Evolutionary conservation across 805 yeast species (phyloP).

Genomic region (Candida takata): DNA sequence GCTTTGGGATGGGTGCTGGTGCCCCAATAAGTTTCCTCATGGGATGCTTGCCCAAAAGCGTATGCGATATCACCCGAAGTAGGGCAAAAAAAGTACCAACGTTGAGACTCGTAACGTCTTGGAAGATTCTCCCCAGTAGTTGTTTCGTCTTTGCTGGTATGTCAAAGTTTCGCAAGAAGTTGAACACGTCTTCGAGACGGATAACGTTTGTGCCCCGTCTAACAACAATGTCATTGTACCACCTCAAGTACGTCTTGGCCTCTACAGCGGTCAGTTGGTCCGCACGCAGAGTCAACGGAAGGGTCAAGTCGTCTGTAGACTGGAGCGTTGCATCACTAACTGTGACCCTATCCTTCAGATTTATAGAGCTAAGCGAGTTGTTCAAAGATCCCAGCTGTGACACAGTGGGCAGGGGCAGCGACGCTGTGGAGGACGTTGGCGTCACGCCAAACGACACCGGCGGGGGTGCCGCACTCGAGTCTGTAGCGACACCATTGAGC

Average conservation of each 20-base stretch:
- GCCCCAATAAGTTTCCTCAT: slow-evolving; percentile 42
- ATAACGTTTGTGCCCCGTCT: slow-evolving; percentile 64
- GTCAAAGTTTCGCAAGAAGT: slow-evolving; percentile 72
- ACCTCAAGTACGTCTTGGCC: slow-evolving; percentile 76
- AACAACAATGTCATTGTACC: slow-evolving; percentile 83
- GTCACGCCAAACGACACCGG: slow-evolving; percentile 42
- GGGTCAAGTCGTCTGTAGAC: slow-evolving; percentile 31
- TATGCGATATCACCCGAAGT: slow-evolving; percentile 71
- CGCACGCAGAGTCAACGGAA: slow-evolving; percentile 59
- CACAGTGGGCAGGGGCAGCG: not conserved
- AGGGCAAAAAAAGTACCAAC: slow-evolving; percentile 90
- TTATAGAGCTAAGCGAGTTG: too few relatives aligned
- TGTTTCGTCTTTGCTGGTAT: slow-evolving; percentile 45
- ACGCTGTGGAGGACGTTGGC: not conserved
- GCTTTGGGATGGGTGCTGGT: slow-evolving; percentile 67
- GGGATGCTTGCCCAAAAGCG: slow-evolving; percentile 48
- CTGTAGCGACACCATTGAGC: slow-evolving; percentile 35
- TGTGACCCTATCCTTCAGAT: too few relatives aligned
- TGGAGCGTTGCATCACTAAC: not conserved
- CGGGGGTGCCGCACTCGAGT: slow-evolving; percentile 36
- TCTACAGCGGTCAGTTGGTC: slow-evolving; percentile 72
- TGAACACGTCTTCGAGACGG: slow-evolving; percentile 68
- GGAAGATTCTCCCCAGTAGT: slow-evolving; percentile 44
- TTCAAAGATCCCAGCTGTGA: slow-evolving; percentile 1
- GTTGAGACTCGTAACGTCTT: slow-evolving; percentile 53